Evolutionary conservation across 2,329 filamentous ascomycete species (phyloP), one percentile per base, ranked within the genome.

Genomic region (Aureobasidium zeae): DNA sequence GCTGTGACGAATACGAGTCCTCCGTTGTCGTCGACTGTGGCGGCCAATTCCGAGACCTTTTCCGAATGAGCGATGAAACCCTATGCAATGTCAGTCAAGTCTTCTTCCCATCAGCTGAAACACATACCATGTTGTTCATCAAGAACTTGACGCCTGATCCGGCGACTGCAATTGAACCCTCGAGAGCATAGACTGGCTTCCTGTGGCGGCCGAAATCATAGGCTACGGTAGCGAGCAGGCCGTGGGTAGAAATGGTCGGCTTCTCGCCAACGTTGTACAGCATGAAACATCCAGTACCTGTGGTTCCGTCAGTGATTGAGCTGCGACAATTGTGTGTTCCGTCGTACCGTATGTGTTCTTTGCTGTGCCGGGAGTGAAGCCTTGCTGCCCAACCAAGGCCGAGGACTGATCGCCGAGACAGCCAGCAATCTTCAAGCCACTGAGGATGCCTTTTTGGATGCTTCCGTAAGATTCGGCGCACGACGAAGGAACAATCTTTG

Each of bases 1-100:
- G 86, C 86, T 2, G 86, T 91, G 49, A 93, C 86, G 53, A 91
- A 67, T 24, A 86, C 75, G 46, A 86, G 83, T 12, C 86, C 86
- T 44, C 85, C 86, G 48, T 81, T 89, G 59, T 91, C 81, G 31
- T 71, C 63, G 6, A 81, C 77, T 2, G 70, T 73, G 25, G 69
- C 68, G 8, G 77, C 77, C 34, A 80, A 62, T 37, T 77, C 73
- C 52, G 70, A 74, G 55, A 81, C 73, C 57, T 79, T 73, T 48
- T 71, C 67, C 3, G 75, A 74, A 49, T 74, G 68, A 33, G 71
- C 69, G 57, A 78, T 74, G 60, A 81, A 79, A 16, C 70, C 73
- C n/a, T n/a, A n/a, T n/a, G n/a, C n/a, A n/a, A n/a, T n/a, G n/a
- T n/a, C n/a, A n/a, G n/a, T n/a, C n/a, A n/a, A n/a, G n/a, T n/a